phyloP scores from a whole-genome alignment of 176 grass and related monocot species.

The Cenchrus americanus region DNA sequence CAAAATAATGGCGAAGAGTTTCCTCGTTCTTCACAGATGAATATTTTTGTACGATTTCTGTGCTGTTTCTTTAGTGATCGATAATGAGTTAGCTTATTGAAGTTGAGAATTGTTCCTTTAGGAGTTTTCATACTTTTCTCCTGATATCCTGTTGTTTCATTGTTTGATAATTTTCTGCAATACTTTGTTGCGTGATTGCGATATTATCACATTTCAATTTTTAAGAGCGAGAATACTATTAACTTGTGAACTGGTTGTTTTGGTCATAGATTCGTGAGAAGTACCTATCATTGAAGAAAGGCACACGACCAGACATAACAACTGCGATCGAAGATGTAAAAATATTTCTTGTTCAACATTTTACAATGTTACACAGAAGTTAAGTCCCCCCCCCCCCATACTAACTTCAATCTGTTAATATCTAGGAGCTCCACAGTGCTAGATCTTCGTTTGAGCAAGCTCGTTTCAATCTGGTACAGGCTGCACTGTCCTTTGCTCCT shows the following conservation, averaged over 20 bases:
- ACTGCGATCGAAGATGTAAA: conserved; percentile 90
- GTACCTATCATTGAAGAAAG: conserved; percentile 93
- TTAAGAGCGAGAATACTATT: conserved; percentile 24
- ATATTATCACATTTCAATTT: conserved; percentile 29
- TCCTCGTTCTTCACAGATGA: background rate
- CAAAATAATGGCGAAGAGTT: background rate
- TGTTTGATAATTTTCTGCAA: background rate
- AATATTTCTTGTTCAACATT: conserved; percentile 42
- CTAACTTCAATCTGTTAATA: conserved; percentile 38
- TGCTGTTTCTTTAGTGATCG: conserved; percentile 18
- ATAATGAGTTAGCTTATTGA: background rate
- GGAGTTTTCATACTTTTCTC: conserved; percentile 7
- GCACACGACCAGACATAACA: conserved; percentile 80
- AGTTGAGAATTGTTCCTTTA: conserved; percentile 22
- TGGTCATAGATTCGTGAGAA: conserved; percentile 79
- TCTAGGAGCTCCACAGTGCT: conserved; percentile 88
- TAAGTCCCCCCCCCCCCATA: conserved; percentile 11
- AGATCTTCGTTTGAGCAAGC: conserved; percentile 96
- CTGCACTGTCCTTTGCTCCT: conserved; percentile 5
- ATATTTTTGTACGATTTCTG: conserved; percentile 29
- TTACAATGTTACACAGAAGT: conserved; percentile 21
- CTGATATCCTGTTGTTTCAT: background rate
- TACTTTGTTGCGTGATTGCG: conserved; percentile 14
- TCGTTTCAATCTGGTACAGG: conserved; percentile 93
- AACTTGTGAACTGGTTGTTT: conserved; percentile 35